These are phyloP conservation scores for Emergomyces africanus DNA, from an alignment of 2,329 filamentous ascomycete genomes.

Conservation along the genomic window DNA sequence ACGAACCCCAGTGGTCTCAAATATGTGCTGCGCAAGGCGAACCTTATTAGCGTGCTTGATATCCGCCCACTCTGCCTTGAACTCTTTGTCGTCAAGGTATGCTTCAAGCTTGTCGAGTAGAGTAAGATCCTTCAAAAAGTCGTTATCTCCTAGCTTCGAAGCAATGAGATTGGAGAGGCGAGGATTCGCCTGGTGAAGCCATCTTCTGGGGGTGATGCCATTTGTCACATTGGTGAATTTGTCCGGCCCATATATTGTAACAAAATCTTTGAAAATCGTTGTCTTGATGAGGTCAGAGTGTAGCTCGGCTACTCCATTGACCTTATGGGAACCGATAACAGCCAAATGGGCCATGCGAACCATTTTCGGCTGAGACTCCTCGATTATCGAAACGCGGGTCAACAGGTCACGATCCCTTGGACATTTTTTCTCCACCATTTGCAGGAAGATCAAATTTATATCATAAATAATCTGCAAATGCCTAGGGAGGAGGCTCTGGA, in stretches of 20 bases:
- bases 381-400: constrained; percentile 83
- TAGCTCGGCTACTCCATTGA: constrained; percentile 94
- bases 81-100: constrained; percentile 73
- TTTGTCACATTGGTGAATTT: constrained; percentile 99
- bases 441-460: constrained; percentile 90
- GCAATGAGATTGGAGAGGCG: constrained; percentile 83
- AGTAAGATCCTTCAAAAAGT: constrained; percentile 83
- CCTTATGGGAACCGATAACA: constrained; percentile 95
- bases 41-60: constrained; percentile 98
- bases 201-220: constrained; percentile 87
- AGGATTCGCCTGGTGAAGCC: constrained; percentile 96
- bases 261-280: constrained; percentile 99
- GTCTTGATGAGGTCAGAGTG: constrained; percentile 97
- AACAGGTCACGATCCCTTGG: constrained; percentile 82
- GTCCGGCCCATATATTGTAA: constrained; percentile 84
- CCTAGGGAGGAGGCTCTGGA: constrained; percentile 85
- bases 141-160: constrained; percentile 69
- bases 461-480: constrained; percentile 98
- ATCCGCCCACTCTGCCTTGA: constrained; percentile 88
- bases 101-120: constrained; percentile 72
- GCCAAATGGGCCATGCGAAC: constrained; percentile 93
- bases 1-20: constrained; percentile 60
- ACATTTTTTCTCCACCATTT: constrained; percentile 78
- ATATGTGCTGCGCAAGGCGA: constrained; percentile 81
- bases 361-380: constrained; percentile 95